A percentile compares a stretch with the other conserved stretches of the same genome.
Conservation (phyloP, 2,329 filamentous ascomycete species). For the Plectosphaerella plurivora region DNA sequence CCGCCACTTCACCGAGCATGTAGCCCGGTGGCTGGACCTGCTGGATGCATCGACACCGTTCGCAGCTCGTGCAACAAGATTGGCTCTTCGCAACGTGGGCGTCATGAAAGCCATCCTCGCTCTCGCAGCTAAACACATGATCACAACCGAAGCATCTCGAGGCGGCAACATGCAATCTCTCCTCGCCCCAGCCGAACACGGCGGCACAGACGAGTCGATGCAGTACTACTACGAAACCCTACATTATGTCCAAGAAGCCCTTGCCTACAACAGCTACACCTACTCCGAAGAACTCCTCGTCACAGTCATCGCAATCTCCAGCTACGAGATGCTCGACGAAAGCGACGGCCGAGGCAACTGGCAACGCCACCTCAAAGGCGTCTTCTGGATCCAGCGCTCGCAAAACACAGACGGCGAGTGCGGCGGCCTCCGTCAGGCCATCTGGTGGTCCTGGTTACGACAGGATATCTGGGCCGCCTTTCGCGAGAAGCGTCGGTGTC, state of each 20-base stretch:
- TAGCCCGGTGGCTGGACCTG: constrained; percentile 19
- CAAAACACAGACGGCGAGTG: constrained; percentile 57
- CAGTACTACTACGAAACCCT: constrained; percentile 61
- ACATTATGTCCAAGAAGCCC: constrained; percentile 55
- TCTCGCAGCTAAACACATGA: constrained; percentile 43
- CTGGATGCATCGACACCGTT: constrained; percentile 27
- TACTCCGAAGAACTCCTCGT: constrained; percentile 53
- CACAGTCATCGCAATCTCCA: constrained; percentile 56
- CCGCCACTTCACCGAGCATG: constrained; percentile 20
- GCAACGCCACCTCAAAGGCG: constrained; percentile 59
- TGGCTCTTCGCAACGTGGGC: constrained; percentile 46
- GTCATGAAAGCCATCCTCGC: constrained; percentile 54
- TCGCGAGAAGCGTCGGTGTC: constrained; percentile 48
- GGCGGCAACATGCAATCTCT: constrained; percentile 1
- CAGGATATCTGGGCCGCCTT: constrained; percentile 64
- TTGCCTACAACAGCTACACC: constrained; percentile 54
- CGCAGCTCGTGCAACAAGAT: constrained; percentile 23
- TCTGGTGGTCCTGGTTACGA: constrained; percentile 65
- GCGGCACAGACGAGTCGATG: constrained; percentile 20
- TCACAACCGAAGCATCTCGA: constrained; percentile 1
- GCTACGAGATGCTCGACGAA: constrained; percentile 63
- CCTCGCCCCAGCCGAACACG: background rate
- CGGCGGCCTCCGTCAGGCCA: constrained; percentile 49
- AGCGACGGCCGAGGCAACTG: constrained; percentile 47
- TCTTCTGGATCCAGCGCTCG: constrained; percentile 62